Evolutionary conservation across 352 stramenopile genomes (phyloP), one percentile per base, ranked within the genome.

Genomic region (Blastocystis sp.): DNA sequence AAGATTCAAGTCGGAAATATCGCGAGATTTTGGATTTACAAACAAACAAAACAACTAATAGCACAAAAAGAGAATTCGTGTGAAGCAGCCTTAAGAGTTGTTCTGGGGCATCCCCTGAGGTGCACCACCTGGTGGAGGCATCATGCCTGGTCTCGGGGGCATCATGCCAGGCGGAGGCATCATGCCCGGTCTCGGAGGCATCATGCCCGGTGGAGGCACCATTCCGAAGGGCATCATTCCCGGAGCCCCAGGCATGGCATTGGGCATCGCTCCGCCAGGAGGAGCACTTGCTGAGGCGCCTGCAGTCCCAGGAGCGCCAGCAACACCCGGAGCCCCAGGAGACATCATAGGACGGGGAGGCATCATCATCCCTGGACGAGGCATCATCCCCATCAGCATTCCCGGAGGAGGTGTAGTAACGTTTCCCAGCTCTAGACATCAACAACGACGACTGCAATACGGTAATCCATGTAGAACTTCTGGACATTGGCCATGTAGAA

Each of bases 391-490:
- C 2, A 41, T 66, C 29, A 34, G 13, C 73, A 84, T 47, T 26
- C 59, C 37, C 2, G 15, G 29, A 53, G 45, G 18, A 68, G 73
- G 47, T 34, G 23, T 26, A 6, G 54, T 66, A 0, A 84, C 53
- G 29, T 43, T 66, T 84, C 73, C 73, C 45, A 84, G 29, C 26
- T 84, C 73, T 84, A 84, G 34, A 43, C 47, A 34, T 41, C 26
- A 55, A 50, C 45, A 26, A 0, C 11, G 2, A 69, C 15, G 47
- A 8, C 15, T 23, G n/a, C 1, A 2, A 18, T 23, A 84, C 73
- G 73, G 68, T 29, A 43, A 68, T 84, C 73, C 47, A 61, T 84
- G 26, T 68, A 37, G 45, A 29, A 84, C 41, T 84, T 84, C 34
- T 39, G 43, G 20, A 26, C 26, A 69, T 84, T 84, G 29, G 73